Base-by-base conservation (phyloP, 352 stramenopile species). In the Globisporangium mamillatum region DNA sequence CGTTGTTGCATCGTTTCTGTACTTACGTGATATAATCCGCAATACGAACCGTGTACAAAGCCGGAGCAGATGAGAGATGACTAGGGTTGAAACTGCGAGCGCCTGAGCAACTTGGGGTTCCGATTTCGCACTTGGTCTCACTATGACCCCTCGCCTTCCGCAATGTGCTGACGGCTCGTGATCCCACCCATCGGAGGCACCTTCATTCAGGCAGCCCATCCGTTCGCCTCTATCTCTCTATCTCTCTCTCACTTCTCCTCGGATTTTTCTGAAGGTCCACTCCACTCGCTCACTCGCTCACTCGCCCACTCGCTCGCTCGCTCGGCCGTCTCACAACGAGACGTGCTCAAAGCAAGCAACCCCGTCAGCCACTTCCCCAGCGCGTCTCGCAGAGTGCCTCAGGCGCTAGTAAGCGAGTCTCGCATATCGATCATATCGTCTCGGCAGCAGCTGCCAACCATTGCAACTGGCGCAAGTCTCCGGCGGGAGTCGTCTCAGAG, bases 251-350 rank as follows among this genome's bases (percentile, higher is more conserved):
- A n/a, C 20, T 4, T 25, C 7, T 32, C 34, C 50, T 27, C 18
- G 25, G 44, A 27, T 22, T 32, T 52, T 36, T 64, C 59, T n/a
- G 34, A 63, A 63, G 57, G 57, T 50, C 29, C 55, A 16, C 29
- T 46, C 25, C 10, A 7, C 52, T 32, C 53, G 2, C 12, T 56
- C 50, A 4, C 27, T 29, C 27, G 27, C 27, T 29, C 27, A 29
- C 27, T 10, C 36, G 36, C 36, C 22, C 22, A 24, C 22, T 24
- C 22, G 22, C 22, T 24, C n/a, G n/a, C n/a, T 41, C 9, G 36
- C 8, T 41, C 36, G 34, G 36, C 36, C 36, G 36, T 46, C 29
- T 61, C 55, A 61, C 55, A 61, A 61, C 55, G 55, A 60, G 55
- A 60, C 55, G 44, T 60, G 4, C 55, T 12, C n/a, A 60, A 58